Evolutionary conservation across 75 land plant species (phyloP).

Genomic region (Cunninghamia lanceolata): DNA sequence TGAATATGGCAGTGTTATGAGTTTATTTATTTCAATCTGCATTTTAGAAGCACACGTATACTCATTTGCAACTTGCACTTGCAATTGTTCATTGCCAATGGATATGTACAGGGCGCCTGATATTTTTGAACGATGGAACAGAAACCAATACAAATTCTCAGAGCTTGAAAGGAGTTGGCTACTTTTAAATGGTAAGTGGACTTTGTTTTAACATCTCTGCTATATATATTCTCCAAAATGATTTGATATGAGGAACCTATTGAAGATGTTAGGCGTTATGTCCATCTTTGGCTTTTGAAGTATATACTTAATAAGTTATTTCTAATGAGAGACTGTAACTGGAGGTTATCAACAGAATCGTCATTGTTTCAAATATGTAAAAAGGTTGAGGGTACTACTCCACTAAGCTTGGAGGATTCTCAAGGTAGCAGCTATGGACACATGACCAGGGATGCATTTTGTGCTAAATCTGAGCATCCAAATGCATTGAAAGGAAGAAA

Average conservation of each 20-base stretch:
- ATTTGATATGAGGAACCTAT: not conserved
- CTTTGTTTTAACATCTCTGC: not conserved
- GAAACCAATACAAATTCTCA: not conserved
- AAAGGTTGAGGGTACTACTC: not conserved
- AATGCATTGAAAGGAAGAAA: not conserved
- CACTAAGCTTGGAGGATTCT: not conserved
- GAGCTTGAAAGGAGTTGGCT: constrained; percentile 9
- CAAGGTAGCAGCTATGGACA: not conserved
- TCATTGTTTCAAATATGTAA: not conserved
- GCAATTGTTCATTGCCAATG: not conserved
- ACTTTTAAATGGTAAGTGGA: not conserved
- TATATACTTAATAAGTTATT: not conserved
- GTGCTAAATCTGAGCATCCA: not conserved
- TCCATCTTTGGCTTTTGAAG: not conserved
- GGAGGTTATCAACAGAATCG: not conserved
- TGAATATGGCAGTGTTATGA: not conserved
- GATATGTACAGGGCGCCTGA: not conserved
- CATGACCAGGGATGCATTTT: not conserved
- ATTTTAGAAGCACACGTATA: not conserved
- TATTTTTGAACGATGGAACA: not conserved
- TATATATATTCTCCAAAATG: not conserved
- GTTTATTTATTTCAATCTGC: not conserved
- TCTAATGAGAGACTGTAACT: not conserved
- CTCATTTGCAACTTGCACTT: not conserved
- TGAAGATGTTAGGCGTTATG: not conserved